Percentiles rank a stretch among this genome's conserved stretches.
Conservation (phyloP, 2,329 filamentous ascomycete species). For the Cytospora schulzeri region DNA sequence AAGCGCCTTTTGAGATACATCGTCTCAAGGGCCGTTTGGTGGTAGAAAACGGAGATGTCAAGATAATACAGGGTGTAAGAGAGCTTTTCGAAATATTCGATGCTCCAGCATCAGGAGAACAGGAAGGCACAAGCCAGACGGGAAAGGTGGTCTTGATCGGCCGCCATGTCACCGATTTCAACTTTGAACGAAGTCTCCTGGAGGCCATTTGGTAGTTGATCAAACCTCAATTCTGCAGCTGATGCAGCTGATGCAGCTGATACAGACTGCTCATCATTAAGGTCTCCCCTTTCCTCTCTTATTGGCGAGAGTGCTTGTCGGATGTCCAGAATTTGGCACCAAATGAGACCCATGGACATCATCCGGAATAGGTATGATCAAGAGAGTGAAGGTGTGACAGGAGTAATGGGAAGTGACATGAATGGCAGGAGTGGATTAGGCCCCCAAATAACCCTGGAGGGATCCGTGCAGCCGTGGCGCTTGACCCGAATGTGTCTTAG, state of each 20-base stretch:
- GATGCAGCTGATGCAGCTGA: not conserved
- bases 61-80: conserved; percentile 87
- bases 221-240: not conserved
- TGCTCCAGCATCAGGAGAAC: conserved; percentile 37
- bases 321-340: not conserved
- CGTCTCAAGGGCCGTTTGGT: conserved; percentile 80
- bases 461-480: not conserved
- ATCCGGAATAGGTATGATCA: not conserved
- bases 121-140: conserved; percentile 31
- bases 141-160: conserved; percentile 69
- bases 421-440: not conserved
- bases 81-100: conserved; percentile 94
- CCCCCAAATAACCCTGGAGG: not conserved
- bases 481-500: conserved; percentile 1
- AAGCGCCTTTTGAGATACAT: conserved; percentile 73
- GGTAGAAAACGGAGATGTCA: conserved; percentile 64
- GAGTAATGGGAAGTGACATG: not conserved
- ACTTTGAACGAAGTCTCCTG: conserved; percentile 51
- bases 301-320: not conserved
- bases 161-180: conserved; percentile 52
- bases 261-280: not conserved
- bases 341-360: not conserved
- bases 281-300: not conserved
- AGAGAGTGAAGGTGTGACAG: not conserved
- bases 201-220: conserved; percentile 22